Evolutionary conservation across 225 moss, liverwort and hornwort species (phyloP).

Genomic region (Straminergon stramineum): DNA sequence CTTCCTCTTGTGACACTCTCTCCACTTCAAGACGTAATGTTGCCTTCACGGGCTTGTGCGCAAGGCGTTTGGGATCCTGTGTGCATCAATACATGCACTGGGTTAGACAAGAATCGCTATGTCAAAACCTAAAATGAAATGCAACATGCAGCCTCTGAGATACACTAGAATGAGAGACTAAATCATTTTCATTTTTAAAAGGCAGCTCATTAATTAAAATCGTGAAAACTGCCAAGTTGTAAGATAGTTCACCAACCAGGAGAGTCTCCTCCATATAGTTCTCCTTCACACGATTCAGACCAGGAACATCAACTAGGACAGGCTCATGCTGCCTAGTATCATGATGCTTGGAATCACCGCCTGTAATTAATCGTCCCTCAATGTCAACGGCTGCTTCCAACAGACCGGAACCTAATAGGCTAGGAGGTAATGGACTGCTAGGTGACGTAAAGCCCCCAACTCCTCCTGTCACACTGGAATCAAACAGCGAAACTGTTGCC

Average conservation of each 20-base stretch:
- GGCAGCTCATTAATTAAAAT: background rate
- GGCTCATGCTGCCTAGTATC: slow-evolving; percentile 59
- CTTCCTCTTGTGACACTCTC: slow-evolving; percentile 66
- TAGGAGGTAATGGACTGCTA: slow-evolving; percentile 84
- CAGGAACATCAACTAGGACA: slow-evolving; percentile 89
- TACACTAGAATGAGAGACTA: background rate
- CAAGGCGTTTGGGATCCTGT: slow-evolving; percentile 91
- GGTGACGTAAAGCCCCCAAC: slow-evolving; percentile 95
- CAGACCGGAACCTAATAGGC: slow-evolving; percentile 56
- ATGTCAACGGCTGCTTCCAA: slow-evolving; percentile 71
- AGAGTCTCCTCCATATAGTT: slow-evolving; percentile 92
- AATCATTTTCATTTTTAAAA: background rate
- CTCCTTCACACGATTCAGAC: slow-evolving; percentile 94
- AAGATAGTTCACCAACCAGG: slow-evolving; percentile 45
- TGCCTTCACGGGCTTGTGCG: slow-evolving; percentile 96
- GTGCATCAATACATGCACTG: background rate
- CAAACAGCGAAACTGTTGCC: slow-evolving; percentile 90
- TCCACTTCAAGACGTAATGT: slow-evolving; percentile 90
- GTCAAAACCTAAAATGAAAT: background rate
- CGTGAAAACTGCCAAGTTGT: background rate
- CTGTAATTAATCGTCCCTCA: slow-evolving; percentile 39
- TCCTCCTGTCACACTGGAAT: slow-evolving; percentile 78
- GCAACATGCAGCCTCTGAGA: background rate
- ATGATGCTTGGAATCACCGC: slow-evolving; percentile 49
- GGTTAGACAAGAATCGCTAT: background rate